Base-by-base conservation (phyloP, 2,329 filamentous ascomycete genomes). In the Penicillium olsonii region DNA sequence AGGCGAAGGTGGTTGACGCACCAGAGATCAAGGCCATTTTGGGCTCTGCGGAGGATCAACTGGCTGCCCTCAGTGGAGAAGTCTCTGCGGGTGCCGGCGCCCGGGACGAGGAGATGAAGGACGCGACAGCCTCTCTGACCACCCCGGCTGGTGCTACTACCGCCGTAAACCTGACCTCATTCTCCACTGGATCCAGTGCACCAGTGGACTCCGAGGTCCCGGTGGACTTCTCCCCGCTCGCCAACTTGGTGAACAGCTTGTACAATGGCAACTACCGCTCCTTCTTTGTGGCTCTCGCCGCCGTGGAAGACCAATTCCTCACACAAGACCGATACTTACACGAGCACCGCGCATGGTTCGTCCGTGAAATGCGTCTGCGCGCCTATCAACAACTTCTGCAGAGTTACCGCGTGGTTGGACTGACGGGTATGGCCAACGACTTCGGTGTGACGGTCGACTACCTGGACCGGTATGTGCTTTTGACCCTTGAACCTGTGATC, bases 1-100 rank as follows among this genome's bases (percentile, higher is more conserved):
- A 99, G 80, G 89, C 89, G 59, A 97, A 97, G 79, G 94, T 99
- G 20, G 92, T 99, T 34, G 94, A 99, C 71, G 94, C 94, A 7
- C 92, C 94, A 11, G 94, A 99, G 76, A 96, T 99, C 76, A 95
- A 94, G 76, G 94, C 94, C 31, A 95, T 99, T 56, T 84, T 99
- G 19, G 94, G 92, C 50, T 87, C 92, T 61, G 87, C 87, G 19
- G 88, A 95, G 63, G 92, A 96, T 67, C 92, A 92, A 74, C 78
- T 96, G 46, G 81, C 90, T 26, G 91, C 90, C 0, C 78, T 96
- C 18, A 85, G 86, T 24, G 91, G 92, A 15, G 86, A 87, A 26
- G 76, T 91, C 45, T 94, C 90, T 1, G 87, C 90, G 3, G 90
- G 92, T 1, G 88, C 89, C 2, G 85, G 88, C 42, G 88, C 85